Evolutionary conservation across 495 filamentous ascomycete genomes (phyloP).

Genomic region (Aspergillus nidulans): DNA sequence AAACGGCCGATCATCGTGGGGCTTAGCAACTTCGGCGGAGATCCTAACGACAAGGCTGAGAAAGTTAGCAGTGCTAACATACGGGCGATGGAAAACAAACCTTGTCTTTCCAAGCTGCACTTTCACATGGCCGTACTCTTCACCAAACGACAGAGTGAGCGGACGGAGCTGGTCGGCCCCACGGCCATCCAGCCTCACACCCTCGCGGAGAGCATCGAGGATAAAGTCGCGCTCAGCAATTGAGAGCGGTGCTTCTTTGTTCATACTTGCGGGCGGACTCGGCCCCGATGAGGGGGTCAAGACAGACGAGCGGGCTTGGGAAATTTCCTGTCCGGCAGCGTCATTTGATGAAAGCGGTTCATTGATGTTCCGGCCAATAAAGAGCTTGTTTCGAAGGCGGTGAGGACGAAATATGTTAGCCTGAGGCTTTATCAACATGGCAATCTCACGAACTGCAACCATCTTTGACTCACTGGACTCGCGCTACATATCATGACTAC

Average conservation of each 20-base stretch:
- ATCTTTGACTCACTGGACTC: background rate
- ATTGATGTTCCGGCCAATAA: constrained; percentile 18
- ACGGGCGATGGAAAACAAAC: constrained; percentile 37
- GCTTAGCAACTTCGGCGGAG: constrained; percentile 80
- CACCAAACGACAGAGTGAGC: constrained; percentile 74
- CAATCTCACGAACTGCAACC: background rate
- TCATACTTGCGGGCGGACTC: constrained; percentile 55
- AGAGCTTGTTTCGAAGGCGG: background rate
- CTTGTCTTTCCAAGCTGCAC: constrained; percentile 87
- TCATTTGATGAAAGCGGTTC: constrained; percentile 14
- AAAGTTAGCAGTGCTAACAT: constrained; percentile 4
- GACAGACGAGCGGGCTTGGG: constrained; percentile 11
- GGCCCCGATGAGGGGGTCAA: constrained; percentile 23
- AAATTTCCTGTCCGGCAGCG: constrained; percentile 24
- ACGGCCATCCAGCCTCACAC: constrained; percentile 78
- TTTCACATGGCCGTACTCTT: constrained; percentile 88
- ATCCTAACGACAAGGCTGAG: constrained; percentile 75
- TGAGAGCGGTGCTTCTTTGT: constrained; percentile 82
- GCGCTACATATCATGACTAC: constrained; percentile 56
- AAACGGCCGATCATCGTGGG: constrained; percentile 83
- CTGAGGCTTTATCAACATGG: constrained; percentile 12
- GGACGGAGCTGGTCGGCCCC: constrained; percentile 70
- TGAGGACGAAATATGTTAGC: constrained; percentile 12
- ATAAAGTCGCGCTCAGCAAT: constrained; percentile 73
- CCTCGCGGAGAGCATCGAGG: constrained; percentile 67